Evolutionary conservation across 1,139 yeast genomes (phyloP), one percentile per base, ranked within the genome.

Genomic region (Debaryomycetaceae sp.): DNA sequence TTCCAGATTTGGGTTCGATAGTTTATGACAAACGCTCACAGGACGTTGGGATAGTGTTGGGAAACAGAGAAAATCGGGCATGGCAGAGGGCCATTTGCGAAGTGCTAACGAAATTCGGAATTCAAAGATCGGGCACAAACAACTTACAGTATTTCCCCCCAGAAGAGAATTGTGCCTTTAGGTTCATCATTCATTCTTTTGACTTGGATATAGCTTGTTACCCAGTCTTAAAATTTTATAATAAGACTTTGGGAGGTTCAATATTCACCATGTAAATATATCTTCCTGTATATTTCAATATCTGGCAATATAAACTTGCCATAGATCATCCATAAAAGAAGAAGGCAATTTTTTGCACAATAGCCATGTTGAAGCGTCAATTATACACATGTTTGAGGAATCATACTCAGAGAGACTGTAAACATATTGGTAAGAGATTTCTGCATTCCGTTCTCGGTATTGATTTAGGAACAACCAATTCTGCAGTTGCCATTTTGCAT

Each of bases 401-500:
- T 7, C 31, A 27, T 3, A 27, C 11, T 27, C 31, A 7, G 11
- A 11, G 11, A 11, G 11, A 27, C 11, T 27, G 31, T 7, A 27
- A 11, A 27, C 4, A 27, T 11, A 7, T 27, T 27, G 31, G 17
- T 5, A 38, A 33, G 24, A 40, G 50, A 24, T 42, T 45, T 39
- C 45, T 50, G 47, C 69, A 62, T 39, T 51, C 61, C 6, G 89
- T 85, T 3, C 78, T 86, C 42, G 95, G 95, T 38, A 84, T 86
- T 48, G 95, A 86, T 59, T 63, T 86, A 40, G 95, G 95, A 11
- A 86, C 95, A 5, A 86, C 95, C 11, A 86, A 86, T 56, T 84
- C 91, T 11, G 93, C 93, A 0, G 93, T 84, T 6, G 93, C 93
- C 0, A 66, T 83, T 38, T 79, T 83, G 51, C 73, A 76, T 49